phyloP scores from a whole-genome alignment of 345 rosid genomes.

The Hypericum perforatum region DNA sequence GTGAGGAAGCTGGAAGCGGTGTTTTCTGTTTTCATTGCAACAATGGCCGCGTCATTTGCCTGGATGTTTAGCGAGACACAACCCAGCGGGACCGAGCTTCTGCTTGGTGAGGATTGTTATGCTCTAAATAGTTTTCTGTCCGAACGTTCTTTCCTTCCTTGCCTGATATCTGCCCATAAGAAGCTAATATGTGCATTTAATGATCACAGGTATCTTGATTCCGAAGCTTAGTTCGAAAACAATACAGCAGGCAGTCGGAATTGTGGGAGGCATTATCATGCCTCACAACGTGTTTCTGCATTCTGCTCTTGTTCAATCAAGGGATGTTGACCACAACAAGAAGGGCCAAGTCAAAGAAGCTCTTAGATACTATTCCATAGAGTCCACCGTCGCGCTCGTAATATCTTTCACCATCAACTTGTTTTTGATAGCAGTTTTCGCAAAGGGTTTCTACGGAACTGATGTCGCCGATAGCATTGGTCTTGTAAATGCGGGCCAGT shows the following conservation, averaged over 20 bases:
- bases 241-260: too few relatives aligned
- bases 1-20: conserved; percentile 90
- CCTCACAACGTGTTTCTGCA: conserved; percentile 44
- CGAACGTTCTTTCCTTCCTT: neutral
- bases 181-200: conserved; percentile 6
- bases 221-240: too few relatives aligned
- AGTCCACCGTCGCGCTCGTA: conserved; percentile 59
- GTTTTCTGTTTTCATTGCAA: conserved; percentile 70
- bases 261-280: too few relatives aligned
- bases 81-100: conserved; percentile 68
- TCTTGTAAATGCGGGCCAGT: conserved; percentile 78
- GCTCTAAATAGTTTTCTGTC: neutral
- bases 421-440: conserved; percentile 82
- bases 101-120: conserved; percentile 41
- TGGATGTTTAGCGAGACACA: conserved; percentile 96
- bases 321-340: conserved; percentile 60
- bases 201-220: neutral
- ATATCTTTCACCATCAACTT: conserved; percentile 79
- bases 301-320: conserved; percentile 89
- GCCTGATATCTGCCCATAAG: neutral
- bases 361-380: conserved; percentile 74
- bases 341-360: conserved; percentile 75
- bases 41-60: conserved; percentile 78
- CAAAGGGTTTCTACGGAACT: conserved; percentile 76
- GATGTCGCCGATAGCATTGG: conserved; percentile 66